Base-by-base conservation (phyloP, 1,139 yeast genomes). In the Sugiyamaella xylanicola region DNA sequence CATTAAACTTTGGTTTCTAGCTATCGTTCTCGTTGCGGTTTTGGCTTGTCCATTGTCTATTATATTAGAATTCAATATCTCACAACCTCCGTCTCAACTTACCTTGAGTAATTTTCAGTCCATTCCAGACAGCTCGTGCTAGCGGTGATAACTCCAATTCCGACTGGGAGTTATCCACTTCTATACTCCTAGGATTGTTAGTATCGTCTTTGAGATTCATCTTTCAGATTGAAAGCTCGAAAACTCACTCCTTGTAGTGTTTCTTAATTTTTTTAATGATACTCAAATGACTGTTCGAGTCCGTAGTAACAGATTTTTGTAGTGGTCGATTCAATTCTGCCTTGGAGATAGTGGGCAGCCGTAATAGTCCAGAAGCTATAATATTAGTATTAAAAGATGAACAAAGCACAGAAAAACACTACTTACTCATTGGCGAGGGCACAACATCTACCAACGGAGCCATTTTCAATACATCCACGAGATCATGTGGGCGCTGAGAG, bases 121-220 rank as follows among this genome's bases (percentile, higher is more conserved):
- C 48, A 17, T 44, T 25, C 48, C 48, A 44, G 5, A 44, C 39
- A 4, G 39, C 39, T 11, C 15, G 19, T 4, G 49, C 49, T 32
- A 46, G 21, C 5, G 49, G 49, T 8, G 42, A 17, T 36, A 46
- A 36, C n/a, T 46, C 35, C 19, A 46, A 35, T 13, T 4, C 37
- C 15, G 15, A 11, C 15, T 32, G 4, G 37, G 37, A n/a, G n/a
- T n/a, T n/a, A n/a, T n/a, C n/a, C n/a, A n/a, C n/a, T n/a, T n/a
- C n/a, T n/a, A n/a, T n/a, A n/a, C n/a, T n/a, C n/a, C n/a, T n/a
- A n/a, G n/a, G n/a, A n/a, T n/a, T n/a, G n/a, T n/a, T n/a, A n/a
- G n/a, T n/a, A n/a, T n/a, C n/a, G n/a, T n/a, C n/a, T n/a, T n/a
- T n/a, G n/a, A n/a, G n/a, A n/a, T n/a, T n/a, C n/a, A n/a, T n/a